These are phyloP conservation scores for Monilinia aucupariae DNA, from an alignment of 2,329 filamentous ascomycete genomes.

Conservation along the genomic window DNA sequence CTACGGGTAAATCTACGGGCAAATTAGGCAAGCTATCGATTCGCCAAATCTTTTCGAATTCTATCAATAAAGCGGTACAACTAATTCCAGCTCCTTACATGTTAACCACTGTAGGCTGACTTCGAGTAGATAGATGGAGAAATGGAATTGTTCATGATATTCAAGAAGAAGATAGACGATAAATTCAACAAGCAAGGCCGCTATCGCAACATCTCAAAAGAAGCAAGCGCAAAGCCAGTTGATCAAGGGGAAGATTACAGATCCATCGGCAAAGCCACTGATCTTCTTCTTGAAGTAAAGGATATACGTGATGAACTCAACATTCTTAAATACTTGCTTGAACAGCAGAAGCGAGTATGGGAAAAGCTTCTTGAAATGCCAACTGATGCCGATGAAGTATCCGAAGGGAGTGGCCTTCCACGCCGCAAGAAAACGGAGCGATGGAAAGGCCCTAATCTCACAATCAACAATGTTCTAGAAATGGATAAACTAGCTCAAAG, in stretches of 20 bases:
- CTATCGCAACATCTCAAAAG: not conserved
- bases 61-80: not conserved
- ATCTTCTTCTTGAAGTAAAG: not conserved
- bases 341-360: not conserved
- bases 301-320: conserved; percentile 5
- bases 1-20: too few species aligned
- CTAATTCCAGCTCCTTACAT: not conserved
- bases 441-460: not conserved
- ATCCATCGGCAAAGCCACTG: not conserved
- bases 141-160: not conserved
- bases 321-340: not conserved
- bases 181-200: not conserved
- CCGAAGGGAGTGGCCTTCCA: not conserved
- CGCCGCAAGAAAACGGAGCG: not conserved
- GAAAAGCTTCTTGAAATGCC: not conserved
- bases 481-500: not conserved
- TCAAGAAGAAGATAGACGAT: not conserved
- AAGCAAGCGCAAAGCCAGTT: not conserved
- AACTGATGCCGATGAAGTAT: not conserved
- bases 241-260: not conserved
- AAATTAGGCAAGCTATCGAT: not conserved
- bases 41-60: not conserved
- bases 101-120: not conserved
- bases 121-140: not conserved
- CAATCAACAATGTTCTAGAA: not conserved